These are phyloP conservation scores for Naganishia friedmannii DNA, from an alignment of 768 basidiomycete genomes.

Conservation along the genomic window DNA sequence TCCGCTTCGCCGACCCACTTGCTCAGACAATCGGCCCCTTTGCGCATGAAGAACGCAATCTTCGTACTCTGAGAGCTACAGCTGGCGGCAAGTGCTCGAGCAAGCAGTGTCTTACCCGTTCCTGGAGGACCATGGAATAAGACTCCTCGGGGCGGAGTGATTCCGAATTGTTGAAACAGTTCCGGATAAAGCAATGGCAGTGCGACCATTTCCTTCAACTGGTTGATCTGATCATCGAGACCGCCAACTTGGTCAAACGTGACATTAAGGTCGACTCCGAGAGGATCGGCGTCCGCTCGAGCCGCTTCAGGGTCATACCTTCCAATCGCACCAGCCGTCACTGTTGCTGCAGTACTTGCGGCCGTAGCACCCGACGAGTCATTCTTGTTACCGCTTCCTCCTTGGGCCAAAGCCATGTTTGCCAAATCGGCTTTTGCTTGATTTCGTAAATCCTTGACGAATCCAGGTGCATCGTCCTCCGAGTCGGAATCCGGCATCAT, in stretches of 20 bases:
- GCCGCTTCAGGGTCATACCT: slow-evolving; percentile 52
- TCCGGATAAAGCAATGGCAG: slow-evolving; percentile 93
- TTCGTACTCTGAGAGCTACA: slow-evolving; percentile 80
- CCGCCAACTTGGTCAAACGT: slow-evolving; percentile 97
- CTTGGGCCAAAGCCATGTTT: slow-evolving; percentile 23
- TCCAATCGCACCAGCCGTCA: slow-evolving; percentile 29
- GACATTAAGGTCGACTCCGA: slow-evolving; percentile 87
- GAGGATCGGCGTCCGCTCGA: slow-evolving; percentile 89
- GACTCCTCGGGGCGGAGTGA: slow-evolving; percentile 94
- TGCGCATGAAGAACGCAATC: slow-evolving; percentile 99
- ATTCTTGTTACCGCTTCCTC: slow-evolving; percentile 19
- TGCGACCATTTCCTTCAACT: slow-evolving; percentile 96
- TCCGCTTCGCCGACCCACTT: slow-evolving; percentile 99
- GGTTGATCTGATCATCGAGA: slow-evolving; percentile 91
- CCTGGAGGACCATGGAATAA: slow-evolving; percentile 97
- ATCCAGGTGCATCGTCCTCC: slow-evolving; percentile 31
- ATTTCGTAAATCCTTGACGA: slow-evolving; percentile 28
- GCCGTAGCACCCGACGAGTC: not conserved
- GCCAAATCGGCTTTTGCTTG: slow-evolving; percentile 27
- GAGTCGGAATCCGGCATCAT: slow-evolving; percentile 31
- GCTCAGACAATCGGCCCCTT: slow-evolving; percentile 93
- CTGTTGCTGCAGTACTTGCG: slow-evolving; percentile 20
- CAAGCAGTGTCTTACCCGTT: slow-evolving; percentile 87
- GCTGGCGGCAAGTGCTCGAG: slow-evolving; percentile 88
- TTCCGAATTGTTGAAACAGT: slow-evolving; percentile 86